These are phyloP conservation scores for Oryza rufipogon DNA, from an alignment of 176 grass and related monocot genomes.

Conservation along the genomic window DNA sequence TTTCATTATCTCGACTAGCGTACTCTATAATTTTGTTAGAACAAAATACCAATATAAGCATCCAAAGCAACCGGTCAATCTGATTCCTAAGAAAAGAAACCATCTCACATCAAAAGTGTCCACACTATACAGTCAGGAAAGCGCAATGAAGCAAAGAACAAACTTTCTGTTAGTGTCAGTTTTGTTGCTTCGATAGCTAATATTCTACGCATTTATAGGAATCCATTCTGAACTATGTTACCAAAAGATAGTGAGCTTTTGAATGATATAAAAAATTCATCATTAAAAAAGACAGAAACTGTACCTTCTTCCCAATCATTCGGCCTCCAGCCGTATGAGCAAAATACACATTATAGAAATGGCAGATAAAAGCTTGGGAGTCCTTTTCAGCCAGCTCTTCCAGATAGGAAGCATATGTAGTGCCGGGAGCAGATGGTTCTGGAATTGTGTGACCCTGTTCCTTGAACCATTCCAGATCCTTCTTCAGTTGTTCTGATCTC, in stretches of 20 bases:
- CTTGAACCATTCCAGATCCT: slow-evolving; percentile 92
- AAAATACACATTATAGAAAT: slow-evolving; percentile 97
- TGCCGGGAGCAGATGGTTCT: slow-evolving; percentile 71
- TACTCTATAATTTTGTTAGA: not conserved
- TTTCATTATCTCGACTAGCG: not conserved
- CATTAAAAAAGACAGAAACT: not conserved
- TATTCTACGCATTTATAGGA: not conserved
- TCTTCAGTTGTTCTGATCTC: slow-evolving; percentile 79
- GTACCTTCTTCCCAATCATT: slow-evolving; percentile 96
- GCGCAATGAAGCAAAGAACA: not conserved
- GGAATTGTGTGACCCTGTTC: slow-evolving; percentile 79
- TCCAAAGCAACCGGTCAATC: not conserved
- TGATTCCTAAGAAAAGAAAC: not conserved
- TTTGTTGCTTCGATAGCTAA: not conserved
- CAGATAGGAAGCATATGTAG: slow-evolving; percentile 67
- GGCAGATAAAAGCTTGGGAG: slow-evolving; percentile 93
- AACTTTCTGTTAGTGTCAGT: not conserved
- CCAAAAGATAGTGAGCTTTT: not conserved
- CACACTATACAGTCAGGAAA: not conserved
- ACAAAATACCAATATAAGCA: not conserved
- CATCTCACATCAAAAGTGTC: not conserved
- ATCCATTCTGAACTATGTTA: not conserved
- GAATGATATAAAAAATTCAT: not conserved
- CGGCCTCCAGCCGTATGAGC: slow-evolving; percentile 91
- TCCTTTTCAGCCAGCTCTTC: slow-evolving; percentile 81